phyloP scores from a whole-genome alignment of 805 yeast genomes.

The Schizosaccharomyces osmophilus region DNA sequence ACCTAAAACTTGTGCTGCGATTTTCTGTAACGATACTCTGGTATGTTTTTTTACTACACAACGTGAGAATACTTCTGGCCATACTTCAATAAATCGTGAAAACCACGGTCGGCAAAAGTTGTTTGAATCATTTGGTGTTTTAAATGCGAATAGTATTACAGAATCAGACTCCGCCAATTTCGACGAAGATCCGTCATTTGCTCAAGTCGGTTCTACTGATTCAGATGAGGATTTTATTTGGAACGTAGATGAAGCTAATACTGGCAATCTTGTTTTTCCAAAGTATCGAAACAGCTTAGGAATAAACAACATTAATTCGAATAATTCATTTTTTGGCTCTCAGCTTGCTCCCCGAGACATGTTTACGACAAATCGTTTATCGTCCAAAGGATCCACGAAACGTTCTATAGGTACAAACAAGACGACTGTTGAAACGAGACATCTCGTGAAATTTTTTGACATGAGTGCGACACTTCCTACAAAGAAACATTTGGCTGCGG shows the following conservation, averaged over 20 bases:
- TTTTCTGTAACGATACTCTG: conserved; percentile 62
- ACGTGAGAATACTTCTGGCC: conserved; percentile 13
- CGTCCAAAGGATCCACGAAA: background rate
- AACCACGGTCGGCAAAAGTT: conserved; percentile 12
- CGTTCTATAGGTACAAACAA: background rate
- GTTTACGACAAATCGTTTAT: background rate
- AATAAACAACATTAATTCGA: background rate
- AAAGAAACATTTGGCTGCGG: conserved; percentile 29
- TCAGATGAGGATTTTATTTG: background rate
- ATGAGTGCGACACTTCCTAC: conserved; percentile 43
- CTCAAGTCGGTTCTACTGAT: background rate
- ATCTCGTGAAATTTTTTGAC: conserved; percentile 37
- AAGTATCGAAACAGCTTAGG: background rate
- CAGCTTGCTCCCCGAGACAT: background rate
- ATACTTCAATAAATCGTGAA: conserved; percentile 12
- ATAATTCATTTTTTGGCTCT: background rate
- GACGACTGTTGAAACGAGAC: conserved; percentile 11
- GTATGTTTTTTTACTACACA: conserved; percentile 55
- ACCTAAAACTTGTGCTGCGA: conserved; percentile 83
- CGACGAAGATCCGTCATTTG: background rate
- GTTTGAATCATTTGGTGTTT: background rate
- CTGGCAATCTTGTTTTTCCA: background rate
- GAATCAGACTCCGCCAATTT: background rate
- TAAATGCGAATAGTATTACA: background rate
- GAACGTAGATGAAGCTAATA: background rate